Conservation (phyloP, 2,329 filamentous ascomycete genomes). For the Neocucurbitaria cava region DNA sequence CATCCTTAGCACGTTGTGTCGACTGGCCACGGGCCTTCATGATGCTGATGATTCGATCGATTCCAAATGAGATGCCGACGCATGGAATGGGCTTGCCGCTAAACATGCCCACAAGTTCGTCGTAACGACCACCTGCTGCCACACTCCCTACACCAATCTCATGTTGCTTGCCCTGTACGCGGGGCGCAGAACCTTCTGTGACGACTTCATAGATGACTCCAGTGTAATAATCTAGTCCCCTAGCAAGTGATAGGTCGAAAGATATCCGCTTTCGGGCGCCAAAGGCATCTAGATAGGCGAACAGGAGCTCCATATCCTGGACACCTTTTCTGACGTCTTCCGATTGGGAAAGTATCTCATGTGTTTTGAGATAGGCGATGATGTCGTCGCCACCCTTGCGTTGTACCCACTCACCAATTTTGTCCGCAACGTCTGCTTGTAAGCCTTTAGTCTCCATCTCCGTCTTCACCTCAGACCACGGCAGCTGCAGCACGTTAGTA, state of each 20-base stretch:
- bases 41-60: slow-evolving; percentile 94
- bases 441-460: slow-evolving; percentile 97
- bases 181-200: slow-evolving; percentile 75
- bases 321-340: slow-evolving; percentile 76
- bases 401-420: slow-evolving; percentile 84
- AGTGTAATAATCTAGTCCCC: slow-evolving; percentile 93
- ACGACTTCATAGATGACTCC: slow-evolving; percentile 90
- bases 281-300: slow-evolving; percentile 82
- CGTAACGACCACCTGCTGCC: slow-evolving; percentile 89
- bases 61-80: slow-evolving; percentile 90
- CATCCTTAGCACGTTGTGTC: slow-evolving; percentile 71
- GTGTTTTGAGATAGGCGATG: slow-evolving; percentile 53
- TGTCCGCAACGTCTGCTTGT: slow-evolving; percentile 77
- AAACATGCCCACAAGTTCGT: slow-evolving; percentile 95
- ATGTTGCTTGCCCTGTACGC: slow-evolving; percentile 43
- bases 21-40: slow-evolving; percentile 77
- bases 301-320: slow-evolving; percentile 79
- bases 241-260: slow-evolving; percentile 88
- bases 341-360: slow-evolving; percentile 58
- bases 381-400: slow-evolving; percentile 78
- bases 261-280: slow-evolving; percentile 76
- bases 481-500: slow-evolving; percentile 49
- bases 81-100: slow-evolving; percentile 88
- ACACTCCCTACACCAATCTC: slow-evolving; percentile 81
- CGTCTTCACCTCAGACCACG: slow-evolving; percentile 87